Conservation (phyloP, 2,329 filamentous ascomycete species). For the Penicillium hordei region DNA sequence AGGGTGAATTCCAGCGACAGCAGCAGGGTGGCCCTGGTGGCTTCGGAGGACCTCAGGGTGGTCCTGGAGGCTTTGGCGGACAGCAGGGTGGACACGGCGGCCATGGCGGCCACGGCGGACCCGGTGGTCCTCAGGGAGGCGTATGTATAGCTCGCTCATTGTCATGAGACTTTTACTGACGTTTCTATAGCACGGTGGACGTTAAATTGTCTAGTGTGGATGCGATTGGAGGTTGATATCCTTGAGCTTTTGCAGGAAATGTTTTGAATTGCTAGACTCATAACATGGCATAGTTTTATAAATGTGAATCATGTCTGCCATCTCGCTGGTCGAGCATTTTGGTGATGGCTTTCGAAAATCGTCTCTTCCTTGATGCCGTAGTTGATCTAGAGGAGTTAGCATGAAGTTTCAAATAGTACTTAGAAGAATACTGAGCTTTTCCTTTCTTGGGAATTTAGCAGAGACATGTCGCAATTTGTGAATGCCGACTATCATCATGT, state of each 20-base stretch:
- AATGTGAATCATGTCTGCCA: too few relatives aligned
- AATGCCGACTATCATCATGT: too few relatives aligned
- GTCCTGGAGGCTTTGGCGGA: too few relatives aligned
- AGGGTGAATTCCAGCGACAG: background rate
- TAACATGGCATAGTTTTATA: background rate
- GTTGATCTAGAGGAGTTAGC: too few relatives aligned
- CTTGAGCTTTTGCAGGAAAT: too few relatives aligned
- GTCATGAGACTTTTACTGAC: background rate
- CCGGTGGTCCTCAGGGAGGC: background rate
- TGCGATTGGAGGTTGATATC: background rate
- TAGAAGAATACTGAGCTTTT: too few relatives aligned
- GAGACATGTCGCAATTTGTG: too few relatives aligned
- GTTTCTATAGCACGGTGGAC: background rate
- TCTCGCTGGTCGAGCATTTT: too few relatives aligned
- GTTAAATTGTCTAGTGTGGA: background rate
- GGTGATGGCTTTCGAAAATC: too few relatives aligned
- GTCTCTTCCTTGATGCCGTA: too few relatives aligned
- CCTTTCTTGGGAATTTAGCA: too few relatives aligned
- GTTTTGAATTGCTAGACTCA: background rate
- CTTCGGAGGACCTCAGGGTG: background rate
- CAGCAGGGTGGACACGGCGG: background rate
- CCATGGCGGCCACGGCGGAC: background rate
- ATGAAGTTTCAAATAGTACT: too few relatives aligned
- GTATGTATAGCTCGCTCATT: background rate
- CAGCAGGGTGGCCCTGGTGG: background rate